Evolutionary conservation across 1,284 basidiomycete genomes (phyloP).

Genomic region (Trametes versicolor): DNA sequence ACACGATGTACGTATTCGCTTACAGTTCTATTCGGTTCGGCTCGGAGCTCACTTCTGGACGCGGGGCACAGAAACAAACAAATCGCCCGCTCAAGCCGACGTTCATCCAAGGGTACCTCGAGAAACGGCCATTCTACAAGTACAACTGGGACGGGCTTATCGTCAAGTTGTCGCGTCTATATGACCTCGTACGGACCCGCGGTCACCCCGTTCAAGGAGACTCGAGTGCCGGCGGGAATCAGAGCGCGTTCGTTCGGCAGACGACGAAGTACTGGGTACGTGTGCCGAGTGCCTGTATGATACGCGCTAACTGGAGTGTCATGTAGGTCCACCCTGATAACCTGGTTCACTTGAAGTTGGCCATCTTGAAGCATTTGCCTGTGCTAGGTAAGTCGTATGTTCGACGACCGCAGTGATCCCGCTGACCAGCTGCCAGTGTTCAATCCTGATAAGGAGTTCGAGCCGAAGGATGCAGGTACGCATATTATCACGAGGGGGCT

Average conservation of each 20-base stretch:
- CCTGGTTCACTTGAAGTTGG: conserved; percentile 95
- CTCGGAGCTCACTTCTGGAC: conserved; percentile 14
- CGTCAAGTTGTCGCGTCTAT: conserved; percentile 95
- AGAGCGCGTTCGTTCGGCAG: conserved; percentile 97
- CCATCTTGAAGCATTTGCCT: conserved; percentile 92
- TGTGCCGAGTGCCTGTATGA: conserved; percentile 9
- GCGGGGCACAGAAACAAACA: conserved; percentile 80
- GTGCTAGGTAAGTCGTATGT: conserved; percentile 74
- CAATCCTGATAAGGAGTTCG: conserved; percentile 95
- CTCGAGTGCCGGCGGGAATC: conserved; percentile 91
- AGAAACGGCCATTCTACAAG: conserved; percentile 96
- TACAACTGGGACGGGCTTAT: conserved; percentile 94
- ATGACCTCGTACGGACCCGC: conserved; percentile 95
- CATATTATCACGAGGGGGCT: conserved; percentile 11
- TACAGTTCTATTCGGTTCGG: conserved; percentile 2
- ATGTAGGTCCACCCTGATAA: conserved; percentile 90
- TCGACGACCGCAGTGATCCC: not conserved
- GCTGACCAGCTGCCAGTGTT: conserved; percentile 70
- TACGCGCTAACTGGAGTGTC: not conserved
- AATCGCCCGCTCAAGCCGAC: conserved; percentile 68
- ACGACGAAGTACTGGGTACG: conserved; percentile 99
- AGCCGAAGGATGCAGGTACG: conserved; percentile 85
- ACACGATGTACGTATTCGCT: conserved; percentile 72
- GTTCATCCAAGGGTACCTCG: conserved; percentile 92
- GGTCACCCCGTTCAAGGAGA: conserved; percentile 96